These are phyloP conservation scores for Lenwebbia sp. DNA, from an alignment of 345 rosid genomes.

Conservation along the genomic window DNA sequence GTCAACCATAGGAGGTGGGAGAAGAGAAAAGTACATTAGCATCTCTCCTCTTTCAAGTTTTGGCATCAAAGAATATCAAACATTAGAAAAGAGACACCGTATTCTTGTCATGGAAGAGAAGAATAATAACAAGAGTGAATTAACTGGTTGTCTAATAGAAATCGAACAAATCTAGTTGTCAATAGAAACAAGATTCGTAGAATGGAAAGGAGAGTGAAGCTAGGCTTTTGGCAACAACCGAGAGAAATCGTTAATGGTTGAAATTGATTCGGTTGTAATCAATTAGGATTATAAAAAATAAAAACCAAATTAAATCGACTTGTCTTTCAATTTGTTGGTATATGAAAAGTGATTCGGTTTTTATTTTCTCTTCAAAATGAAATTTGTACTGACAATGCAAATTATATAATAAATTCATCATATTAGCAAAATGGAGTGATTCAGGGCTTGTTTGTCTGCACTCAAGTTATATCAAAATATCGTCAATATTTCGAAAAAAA, in stretches of 20 bases:
- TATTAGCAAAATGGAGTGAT: neutral
- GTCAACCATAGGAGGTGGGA: neutral
- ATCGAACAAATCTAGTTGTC: neutral
- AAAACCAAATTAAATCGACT: neutral
- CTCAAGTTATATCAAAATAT: neutral
- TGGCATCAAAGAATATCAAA: neutral
- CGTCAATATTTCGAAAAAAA: neutral
- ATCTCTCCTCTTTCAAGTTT: neutral
- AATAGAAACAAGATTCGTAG: neutral
- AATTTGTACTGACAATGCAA: neutral
- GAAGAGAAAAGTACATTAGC: neutral
- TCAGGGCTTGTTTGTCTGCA: neutral
- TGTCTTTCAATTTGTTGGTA: neutral
- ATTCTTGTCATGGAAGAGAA: no score
- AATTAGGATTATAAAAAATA: neutral
- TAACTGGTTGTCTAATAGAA: no score
- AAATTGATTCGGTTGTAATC: neutral
- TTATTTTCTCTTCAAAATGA: neutral
- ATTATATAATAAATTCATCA: neutral
- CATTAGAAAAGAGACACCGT: no score
- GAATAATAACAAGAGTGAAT: no score
- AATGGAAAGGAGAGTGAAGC: neutral
- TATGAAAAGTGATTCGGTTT: neutral
- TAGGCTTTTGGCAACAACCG: neutral
- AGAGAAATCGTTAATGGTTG: neutral